These are phyloP conservation scores for Leishmania mexicana DNA, from an alignment of 208 protist species.

Conservation along the genomic window DNA sequence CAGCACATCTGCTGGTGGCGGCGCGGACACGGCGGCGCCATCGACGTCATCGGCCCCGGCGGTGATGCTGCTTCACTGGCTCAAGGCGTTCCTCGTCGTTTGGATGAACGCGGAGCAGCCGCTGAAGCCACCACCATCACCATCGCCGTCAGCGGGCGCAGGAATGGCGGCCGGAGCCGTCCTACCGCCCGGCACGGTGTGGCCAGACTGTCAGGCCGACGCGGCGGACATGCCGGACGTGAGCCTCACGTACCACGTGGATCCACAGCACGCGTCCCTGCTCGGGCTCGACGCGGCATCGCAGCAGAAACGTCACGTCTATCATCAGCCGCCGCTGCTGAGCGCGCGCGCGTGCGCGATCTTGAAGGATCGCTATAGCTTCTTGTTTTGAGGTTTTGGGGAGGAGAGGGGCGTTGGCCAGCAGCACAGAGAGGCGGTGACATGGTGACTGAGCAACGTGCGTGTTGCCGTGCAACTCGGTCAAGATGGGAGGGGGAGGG, in stretches of 20 bases:
- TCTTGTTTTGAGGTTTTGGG: constrained; percentile 11
- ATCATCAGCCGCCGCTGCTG: constrained; percentile 25
- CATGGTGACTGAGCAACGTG: neutral
- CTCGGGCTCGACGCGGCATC: constrained; percentile 19
- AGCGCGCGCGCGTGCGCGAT: constrained; percentile 33
- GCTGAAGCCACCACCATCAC: constrained; percentile 16
- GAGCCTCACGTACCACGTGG: constrained; percentile 19
- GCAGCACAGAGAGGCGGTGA: neutral
- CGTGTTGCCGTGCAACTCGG: neutral
- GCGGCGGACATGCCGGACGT: constrained; percentile 20
- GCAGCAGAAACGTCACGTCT: constrained; percentile 9
- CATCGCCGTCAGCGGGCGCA: neutral
- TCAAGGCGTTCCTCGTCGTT: constrained; percentile 27
- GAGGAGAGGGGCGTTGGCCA: neutral
- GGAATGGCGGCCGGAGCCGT: neutral
- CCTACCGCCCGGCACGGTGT: constrained; percentile 13
- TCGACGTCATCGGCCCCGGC: constrained; percentile 17
- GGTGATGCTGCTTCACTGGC: constrained; percentile 26
- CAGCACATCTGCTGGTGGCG: neutral
- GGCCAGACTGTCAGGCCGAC: constrained; percentile 14
- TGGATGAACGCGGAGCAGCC: constrained; percentile 40
- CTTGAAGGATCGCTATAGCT: constrained; percentile 30
- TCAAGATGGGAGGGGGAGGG: neutral
- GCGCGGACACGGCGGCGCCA: neutral
- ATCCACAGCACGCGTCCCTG: constrained; percentile 16